phyloP scores from a whole-genome alignment of 345 rosid species.

The Jatropha curcas region DNA sequence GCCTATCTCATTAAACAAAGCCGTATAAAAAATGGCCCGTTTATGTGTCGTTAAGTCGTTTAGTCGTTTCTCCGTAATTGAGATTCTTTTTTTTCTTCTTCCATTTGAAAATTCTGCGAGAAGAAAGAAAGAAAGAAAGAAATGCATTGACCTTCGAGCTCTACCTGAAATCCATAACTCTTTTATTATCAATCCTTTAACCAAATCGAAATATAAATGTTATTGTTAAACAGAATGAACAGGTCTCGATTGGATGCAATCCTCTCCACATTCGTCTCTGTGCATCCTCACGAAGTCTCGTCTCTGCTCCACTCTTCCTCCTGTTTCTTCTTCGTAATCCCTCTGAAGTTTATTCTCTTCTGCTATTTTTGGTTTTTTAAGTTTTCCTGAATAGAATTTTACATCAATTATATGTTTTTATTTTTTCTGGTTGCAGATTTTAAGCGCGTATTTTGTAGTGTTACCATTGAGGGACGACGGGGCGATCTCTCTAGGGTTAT shows the following conservation, averaged over 20 bases:
- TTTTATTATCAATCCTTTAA: too few relatives aligned
- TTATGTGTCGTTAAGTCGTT: too few relatives aligned
- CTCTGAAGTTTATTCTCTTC: not conserved
- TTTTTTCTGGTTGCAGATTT: constrained; percentile 46
- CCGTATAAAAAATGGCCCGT: too few relatives aligned
- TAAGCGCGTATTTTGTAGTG: constrained; percentile 89
- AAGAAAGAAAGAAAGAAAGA: not conserved
- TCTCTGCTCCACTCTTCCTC: constrained; percentile 72
- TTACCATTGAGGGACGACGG: constrained; percentile 91
- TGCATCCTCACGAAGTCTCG: constrained; percentile 79
- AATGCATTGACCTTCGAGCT: not conserved
- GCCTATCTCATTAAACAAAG: too few relatives aligned
- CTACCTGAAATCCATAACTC: not conserved
- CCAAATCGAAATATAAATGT: too few relatives aligned
- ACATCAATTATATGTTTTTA: not conserved
- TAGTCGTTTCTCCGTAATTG: not conserved
- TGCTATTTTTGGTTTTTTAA: not conserved
- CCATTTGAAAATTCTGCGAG: not conserved
- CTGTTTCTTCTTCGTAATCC: constrained; percentile 82
- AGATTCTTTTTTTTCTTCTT: not conserved
- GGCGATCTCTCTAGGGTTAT: constrained; percentile 78
- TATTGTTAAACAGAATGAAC: not conserved
- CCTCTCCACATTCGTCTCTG: constrained; percentile 63
- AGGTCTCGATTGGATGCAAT: constrained; percentile 52
- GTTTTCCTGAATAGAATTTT: constrained; percentile 13